Base-by-base conservation (phyloP, 2,329 filamentous ascomycete genomes). In the Ophiosphaerella korrae region DNA sequence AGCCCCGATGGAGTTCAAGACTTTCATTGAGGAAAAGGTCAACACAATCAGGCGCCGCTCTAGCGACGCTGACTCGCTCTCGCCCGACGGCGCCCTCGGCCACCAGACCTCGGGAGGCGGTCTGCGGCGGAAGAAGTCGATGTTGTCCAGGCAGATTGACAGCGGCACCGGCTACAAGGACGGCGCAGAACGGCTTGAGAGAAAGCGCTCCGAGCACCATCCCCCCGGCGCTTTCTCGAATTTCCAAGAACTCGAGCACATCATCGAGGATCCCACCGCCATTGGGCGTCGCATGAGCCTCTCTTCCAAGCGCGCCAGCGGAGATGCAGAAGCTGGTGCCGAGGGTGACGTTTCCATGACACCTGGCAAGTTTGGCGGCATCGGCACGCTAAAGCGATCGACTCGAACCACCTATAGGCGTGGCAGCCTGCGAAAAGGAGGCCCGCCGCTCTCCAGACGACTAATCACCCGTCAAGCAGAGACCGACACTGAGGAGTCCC, bases 1-100 rank as follows among this genome's bases (percentile, higher is more conserved):
- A 42, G 94, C 94, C 2, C 94, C 94, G 1, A 92, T 89, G 68
- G 94, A 97, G 63, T 99, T 97, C 80, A 97, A 96, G 74, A 93
- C 88, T 1, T 99, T 97, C 62, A 83, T 99, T 2, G 93, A 99
- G 67, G 95, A 92, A 56, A 87, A 92, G 67, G 90, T 97, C 11
- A 89, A 96, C 62, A 88, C 90, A 32, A 96, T 97, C 63, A 88
- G 91, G 71, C 83, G 92, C 60, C 85, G 90, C 63, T 96, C 92
- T 1, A 88, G 88, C 21, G 91, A 75, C 40, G 64, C 72, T 87
- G 60, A 87, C 81, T 57, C 62, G 33, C 76, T 92, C 40, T 84
- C 85, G 26, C 75, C 82, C 5, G 82, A 88, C 56, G 76, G 80
- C 61, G 50, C 58, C 18, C 54, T 84, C 66, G 78, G 85, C 55